Evolutionary conservation across 495 filamentous ascomycete species (phyloP), one percentile per base, ranked within the genome.

Genomic region (Xylaria castorea): DNA sequence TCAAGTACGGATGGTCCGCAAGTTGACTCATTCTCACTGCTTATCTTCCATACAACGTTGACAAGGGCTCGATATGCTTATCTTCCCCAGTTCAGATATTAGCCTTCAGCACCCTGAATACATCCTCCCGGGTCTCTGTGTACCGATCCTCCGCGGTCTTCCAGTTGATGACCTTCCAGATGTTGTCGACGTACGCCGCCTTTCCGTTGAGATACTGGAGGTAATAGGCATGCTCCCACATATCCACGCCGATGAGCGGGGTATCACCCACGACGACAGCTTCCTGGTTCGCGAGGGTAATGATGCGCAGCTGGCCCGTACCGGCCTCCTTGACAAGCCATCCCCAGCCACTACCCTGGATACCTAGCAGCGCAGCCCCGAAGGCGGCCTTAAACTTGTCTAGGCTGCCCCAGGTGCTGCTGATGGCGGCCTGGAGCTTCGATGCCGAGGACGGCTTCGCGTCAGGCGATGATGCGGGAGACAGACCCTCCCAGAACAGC

Each of bases 121-220:
- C 78, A 50, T 80, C 81, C 62, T 81, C 83, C 51, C 79, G 70
- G 48, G 68, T 77, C 40, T 80, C 83, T 14, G 70, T 58, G 79
- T 95, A 96, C 70, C 96, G 90, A 82, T 92, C 89, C 87, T 97
- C 97, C 46, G 92, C 96, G 50, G 92, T 87, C 88, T 95, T 96
- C 96, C 96, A 99, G 87, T 98, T 98, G 77, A 99, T 87, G 61
- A 99, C 94, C 74, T 98, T 94, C 96, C 96, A 99, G 80, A 99
- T 92, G 70, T 94, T 94, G 70, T 89, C 89, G 83, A 99, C 97
- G 85, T 99, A 99, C 82, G 98, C 97, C 67, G 93, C 96, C 89
- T 99, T 99, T 80, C 95, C 92, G 86, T 98, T 99, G 88, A 97
- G 89, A 83, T 99, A 99, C 86, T 99, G 94, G 69, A 99, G 86